Evolutionary conservation across 345 rosid genomes (phyloP).

Genomic region (Rhizophora mangle): DNA sequence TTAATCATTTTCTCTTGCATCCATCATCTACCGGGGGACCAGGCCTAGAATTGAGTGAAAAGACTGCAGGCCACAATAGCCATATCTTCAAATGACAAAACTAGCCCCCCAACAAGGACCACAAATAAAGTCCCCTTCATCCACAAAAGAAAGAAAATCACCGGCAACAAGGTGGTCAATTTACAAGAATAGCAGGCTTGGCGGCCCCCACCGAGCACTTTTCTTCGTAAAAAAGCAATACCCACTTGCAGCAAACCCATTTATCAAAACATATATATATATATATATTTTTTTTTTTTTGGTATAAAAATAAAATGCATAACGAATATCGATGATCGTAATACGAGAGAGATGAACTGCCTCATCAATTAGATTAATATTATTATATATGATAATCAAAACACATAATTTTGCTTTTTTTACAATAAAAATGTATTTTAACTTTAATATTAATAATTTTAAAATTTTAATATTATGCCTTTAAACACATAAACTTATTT

Average conservation of each 20-base stretch:
- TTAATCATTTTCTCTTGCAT: background rate
- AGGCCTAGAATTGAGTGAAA: background rate
- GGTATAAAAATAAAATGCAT: background rate
- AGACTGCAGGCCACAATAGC: background rate
- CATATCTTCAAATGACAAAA: conserved; percentile 23
- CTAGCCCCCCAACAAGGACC: conserved; percentile 35
- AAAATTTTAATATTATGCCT: too few relatives aligned
- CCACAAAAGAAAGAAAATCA: background rate
- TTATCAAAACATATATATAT: background rate
- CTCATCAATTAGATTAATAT: too few relatives aligned
- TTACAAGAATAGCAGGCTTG: conserved; percentile 31
- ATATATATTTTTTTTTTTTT: too few relatives aligned
- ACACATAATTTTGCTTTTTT: too few relatives aligned
- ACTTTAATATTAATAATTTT: too few relatives aligned
- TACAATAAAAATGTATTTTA: too few relatives aligned
- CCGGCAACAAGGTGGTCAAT: conserved; percentile 5
- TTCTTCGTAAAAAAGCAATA: conserved; percentile 36
- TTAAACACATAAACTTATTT: too few relatives aligned
- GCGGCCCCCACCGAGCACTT: conserved; percentile 16
- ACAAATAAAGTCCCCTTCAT: conserved; percentile 17
- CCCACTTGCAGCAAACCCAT: conserved; percentile 36
- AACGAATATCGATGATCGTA: background rate
- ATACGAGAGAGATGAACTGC: too few relatives aligned
- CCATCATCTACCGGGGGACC: background rate
- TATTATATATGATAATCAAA: too few relatives aligned